phyloP scores from a whole-genome alignment of 306 rosid species.

The Dalbergia cultrata region DNA sequence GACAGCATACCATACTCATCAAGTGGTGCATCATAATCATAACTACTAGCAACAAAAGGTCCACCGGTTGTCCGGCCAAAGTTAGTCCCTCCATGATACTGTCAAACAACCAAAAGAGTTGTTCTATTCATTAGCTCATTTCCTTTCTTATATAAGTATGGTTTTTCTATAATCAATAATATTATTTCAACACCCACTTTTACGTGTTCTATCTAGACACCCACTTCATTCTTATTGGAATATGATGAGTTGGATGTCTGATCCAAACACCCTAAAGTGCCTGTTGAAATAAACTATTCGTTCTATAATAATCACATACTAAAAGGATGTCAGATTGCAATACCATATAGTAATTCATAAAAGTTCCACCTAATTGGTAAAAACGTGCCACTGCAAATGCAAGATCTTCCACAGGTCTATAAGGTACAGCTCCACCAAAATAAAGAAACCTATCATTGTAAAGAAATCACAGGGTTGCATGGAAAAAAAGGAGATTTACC shows the following conservation, averaged over 20 bases:
- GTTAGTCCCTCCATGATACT: conserved; percentile 99
- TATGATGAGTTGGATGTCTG: too few species aligned
- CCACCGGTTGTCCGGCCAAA: conserved; percentile 87
- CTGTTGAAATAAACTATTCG: neutral
- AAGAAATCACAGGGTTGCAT: neutral
- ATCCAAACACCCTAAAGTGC: too few species aligned
- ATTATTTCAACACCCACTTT: too few species aligned
- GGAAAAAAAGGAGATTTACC: neutral
- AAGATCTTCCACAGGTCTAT: conserved; percentile 88
- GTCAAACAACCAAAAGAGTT: conserved; percentile 50
- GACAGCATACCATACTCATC: conserved; percentile 89
- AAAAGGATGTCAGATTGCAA: conserved; percentile 16
- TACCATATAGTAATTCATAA: conserved; percentile 96
- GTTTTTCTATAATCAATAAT: too few species aligned
- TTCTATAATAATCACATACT: neutral
- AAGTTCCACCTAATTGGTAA: conserved; percentile 92
- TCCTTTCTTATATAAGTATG: neutral
- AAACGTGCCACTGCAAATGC: conserved; percentile 95
- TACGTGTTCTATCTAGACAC: too few species aligned
- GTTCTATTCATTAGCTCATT: conserved; percentile 7
- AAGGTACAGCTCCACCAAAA: conserved; percentile 85
- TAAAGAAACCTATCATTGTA: conserved; percentile 68
- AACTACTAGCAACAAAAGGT: conserved; percentile 87
- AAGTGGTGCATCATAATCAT: conserved; percentile 95
- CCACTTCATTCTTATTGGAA: too few species aligned